These are phyloP conservation scores for Filosporella fistucella DNA, from an alignment of 495 filamentous ascomycete genomes.

Conservation along the genomic window DNA sequence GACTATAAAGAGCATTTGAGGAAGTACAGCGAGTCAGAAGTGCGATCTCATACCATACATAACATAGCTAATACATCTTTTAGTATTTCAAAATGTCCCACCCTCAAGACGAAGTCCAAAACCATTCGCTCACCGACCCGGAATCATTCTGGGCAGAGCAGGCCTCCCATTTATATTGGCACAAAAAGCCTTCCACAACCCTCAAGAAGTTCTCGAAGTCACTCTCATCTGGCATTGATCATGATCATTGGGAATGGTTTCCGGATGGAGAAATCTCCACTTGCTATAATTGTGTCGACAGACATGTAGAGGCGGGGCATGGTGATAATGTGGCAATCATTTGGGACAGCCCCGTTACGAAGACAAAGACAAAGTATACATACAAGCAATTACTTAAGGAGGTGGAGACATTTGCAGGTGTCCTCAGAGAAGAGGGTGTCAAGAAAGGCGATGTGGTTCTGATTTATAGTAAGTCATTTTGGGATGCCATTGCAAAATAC, in stretches of 20 bases:
- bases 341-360: constrained; percentile 84
- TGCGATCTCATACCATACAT: background rate
- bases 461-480: constrained; percentile 67
- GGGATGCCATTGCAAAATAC: background rate
- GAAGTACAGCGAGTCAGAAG: background rate
- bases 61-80: background rate
- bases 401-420: constrained; percentile 78
- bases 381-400: constrained; percentile 76
- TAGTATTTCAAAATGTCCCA: constrained; percentile 18
- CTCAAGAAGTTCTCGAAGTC: constrained; percentile 37
- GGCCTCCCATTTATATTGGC: constrained; percentile 73
- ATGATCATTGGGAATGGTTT: constrained; percentile 80
- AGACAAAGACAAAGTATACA: constrained; percentile 63
- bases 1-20: background rate
- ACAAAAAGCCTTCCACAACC: constrained; percentile 55
- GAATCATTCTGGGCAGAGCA: constrained; percentile 75
- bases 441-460: constrained; percentile 86
- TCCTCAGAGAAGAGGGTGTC: constrained; percentile 78
- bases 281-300: constrained; percentile 84
- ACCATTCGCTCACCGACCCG: constrained; percentile 54
- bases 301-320: constrained; percentile 73
- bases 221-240: constrained; percentile 32
- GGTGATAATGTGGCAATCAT: constrained; percentile 73
- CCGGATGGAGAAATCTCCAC: constrained; percentile 86
- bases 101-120: constrained; percentile 46